Base-by-base conservation (phyloP, 768 basidiomycete genomes). In the Agaricus sinodeliciosus region DNA sequence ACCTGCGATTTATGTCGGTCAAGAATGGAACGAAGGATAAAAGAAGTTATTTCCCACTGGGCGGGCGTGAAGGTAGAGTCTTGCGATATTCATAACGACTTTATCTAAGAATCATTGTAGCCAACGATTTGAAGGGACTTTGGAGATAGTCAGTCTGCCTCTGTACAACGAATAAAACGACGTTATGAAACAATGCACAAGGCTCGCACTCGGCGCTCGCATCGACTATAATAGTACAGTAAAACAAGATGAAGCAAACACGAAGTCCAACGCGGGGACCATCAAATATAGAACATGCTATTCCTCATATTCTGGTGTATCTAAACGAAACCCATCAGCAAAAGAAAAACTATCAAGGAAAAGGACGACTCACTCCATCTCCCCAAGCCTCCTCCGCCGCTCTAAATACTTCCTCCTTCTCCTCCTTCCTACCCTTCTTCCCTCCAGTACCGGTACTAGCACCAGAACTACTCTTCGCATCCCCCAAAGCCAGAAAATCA, bases 221-320 rank as follows among this genome's bases (percentile, higher is more conserved):
- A 22, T 2, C 3, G 22, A 2, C 22, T 31, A 31, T 8, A 7
- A 31, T 31, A 31, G 1, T 11, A 7, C 8, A 3, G 31, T 5
- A 31, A 31, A 8, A n/a, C n/a, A 8, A 26, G 11, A 44, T 26
- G 12, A 22, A 15, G 19, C 36, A 46, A 40, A 18, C 19, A 26
- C 26, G 1, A 8, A 8, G 11, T 11, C 31, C 7, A 12, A 51
- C 13, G 9, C 43, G n/a, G 6, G 2, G 26, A 26, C 8, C 12
- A n/a, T 65, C 53, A 89, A 51, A 88, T 83, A 60, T 87, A 89
- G 60, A 89, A 88, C 86, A 89, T 89, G n/a, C 68, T 76, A 4
- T 78, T 75, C 58, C 72, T 71, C 65, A 87, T 63, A 59, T 82
- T 75, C 9, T 62, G 41, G 61, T 88, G 82, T 12, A 84, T 62